Conservation (phyloP, 2,329 filamentous ascomycete species). For the Colletotrichum destructivum region DNA sequence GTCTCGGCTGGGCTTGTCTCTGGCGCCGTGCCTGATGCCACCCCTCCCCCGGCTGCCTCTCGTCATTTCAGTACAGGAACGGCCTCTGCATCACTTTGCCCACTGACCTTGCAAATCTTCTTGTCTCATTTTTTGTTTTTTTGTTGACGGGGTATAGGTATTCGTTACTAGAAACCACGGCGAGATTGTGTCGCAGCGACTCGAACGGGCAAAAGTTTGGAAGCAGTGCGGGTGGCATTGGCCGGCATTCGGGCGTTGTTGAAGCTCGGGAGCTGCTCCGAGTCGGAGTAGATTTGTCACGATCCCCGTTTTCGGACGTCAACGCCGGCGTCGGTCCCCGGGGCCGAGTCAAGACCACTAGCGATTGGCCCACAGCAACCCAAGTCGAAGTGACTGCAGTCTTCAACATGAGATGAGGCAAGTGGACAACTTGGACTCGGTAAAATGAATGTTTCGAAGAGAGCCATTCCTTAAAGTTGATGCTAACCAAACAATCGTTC, state of each 20-base stretch:
- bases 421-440: not conserved
- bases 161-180: not conserved
- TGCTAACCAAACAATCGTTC: not conserved
- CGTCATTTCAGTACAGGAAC: not conserved
- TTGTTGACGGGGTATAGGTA: not conserved
- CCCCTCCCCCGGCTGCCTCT: not conserved
- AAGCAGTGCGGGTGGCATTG: not conserved
- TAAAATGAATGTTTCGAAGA: no score
- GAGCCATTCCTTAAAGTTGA: no score
- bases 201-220: not conserved
- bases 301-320: conserved; percentile 14
- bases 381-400: not conserved
- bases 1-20: not conserved
- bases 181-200: not conserved
- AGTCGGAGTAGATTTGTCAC: conserved; percentile 30
- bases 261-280: conserved; percentile 7
- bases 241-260: no score
- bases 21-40: not conserved
- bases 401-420: no score
- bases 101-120: conserved; percentile 5
- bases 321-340: conserved; percentile 25
- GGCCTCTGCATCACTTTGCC: no score
- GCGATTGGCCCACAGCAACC: not conserved
- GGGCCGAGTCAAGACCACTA: conserved; percentile 9
- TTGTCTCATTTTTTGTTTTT: not conserved